A percentile compares a stretch with the other conserved stretches of the same genome.
Conservation (phyloP, 2,329 filamentous ascomycete species). For the Fusarium liriodendri region DNA sequence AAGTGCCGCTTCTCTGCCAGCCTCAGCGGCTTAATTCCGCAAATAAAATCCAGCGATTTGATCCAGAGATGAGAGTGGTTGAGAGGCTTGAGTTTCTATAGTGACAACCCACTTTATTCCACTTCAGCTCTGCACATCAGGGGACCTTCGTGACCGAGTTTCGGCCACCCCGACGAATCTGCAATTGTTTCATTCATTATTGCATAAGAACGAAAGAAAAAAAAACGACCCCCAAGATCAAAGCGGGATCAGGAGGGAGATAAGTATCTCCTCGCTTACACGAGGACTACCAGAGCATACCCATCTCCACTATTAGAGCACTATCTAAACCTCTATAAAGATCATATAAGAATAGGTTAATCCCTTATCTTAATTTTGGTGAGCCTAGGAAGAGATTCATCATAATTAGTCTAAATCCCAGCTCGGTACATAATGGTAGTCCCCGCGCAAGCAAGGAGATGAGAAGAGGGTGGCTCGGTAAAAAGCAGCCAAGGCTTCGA, state of each 20-base stretch:
- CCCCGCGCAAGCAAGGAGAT: no score
- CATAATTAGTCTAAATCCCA: no score
- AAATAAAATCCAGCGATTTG: neutral
- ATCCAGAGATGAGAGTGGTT: neutral
- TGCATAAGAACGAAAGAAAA: neutral
- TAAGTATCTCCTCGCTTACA: no score
- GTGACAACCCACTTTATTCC: neutral
- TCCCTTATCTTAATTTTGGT: no score
- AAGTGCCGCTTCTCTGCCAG: no score
- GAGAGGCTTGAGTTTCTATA: neutral
- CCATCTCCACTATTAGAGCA: no score
- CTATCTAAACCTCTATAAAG: no score
- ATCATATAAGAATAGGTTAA: no score
- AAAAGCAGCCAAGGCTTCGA: neutral
- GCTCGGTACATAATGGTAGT: no score
- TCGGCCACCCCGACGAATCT: neutral
- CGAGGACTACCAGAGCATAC: no score
- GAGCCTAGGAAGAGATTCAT: no score
- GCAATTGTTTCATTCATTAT: neutral
- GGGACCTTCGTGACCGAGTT: neutral
- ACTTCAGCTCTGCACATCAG: neutral
- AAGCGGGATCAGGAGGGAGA: neutral
- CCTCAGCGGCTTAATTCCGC: neutral
- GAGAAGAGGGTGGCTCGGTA: neutral
- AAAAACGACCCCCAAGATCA: neutral